phyloP scores from a whole-genome alignment of 108 stramenopile species.

The Pseudonitzschia pungens region DNA sequence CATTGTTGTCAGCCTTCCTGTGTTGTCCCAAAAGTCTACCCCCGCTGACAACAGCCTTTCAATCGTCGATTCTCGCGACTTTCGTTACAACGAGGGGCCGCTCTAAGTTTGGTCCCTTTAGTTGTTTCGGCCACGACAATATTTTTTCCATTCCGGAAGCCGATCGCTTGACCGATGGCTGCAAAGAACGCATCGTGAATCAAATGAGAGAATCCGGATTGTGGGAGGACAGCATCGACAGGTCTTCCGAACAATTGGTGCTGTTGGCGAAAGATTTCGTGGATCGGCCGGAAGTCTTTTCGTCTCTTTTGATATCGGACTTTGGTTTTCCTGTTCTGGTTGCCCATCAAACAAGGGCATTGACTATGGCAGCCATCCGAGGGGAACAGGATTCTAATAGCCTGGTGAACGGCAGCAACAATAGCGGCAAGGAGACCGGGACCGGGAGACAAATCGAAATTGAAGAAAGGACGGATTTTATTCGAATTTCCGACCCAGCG shows the following conservation, averaged over 20 bases:
- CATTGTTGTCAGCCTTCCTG: not conserved
- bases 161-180: not conserved
- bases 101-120: not conserved
- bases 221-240: slow-evolving; percentile 4
- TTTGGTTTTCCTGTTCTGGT: slow-evolving; percentile 47
- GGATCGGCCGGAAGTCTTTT: slow-evolving; percentile 51
- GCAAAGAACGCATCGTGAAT: not conserved
- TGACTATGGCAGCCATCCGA: slow-evolving; percentile 31
- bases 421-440: slow-evolving; percentile 2
- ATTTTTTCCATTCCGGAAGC: slow-evolving; percentile 11
- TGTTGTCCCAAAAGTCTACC: not conserved
- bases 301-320: slow-evolving; percentile 36
- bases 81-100: not conserved
- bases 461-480: too few species aligned
- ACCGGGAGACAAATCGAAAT: not conserved
- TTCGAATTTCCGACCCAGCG: not conserved
- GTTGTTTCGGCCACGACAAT: not conserved
- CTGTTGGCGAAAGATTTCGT: slow-evolving; percentile 50
- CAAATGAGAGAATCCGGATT: not conserved
- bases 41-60: not conserved
- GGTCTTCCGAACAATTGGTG: slow-evolving; percentile 17
- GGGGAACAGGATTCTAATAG: slow-evolving; percentile 10
- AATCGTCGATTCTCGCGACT: not conserved
- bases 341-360: slow-evolving; percentile 46
- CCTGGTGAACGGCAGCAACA: slow-evolving; percentile 3